Evolutionary conservation across 2,329 filamentous ascomycete genomes (phyloP), one percentile per base, ranked within the genome.

Genomic region (Daldinia sp.): DNA sequence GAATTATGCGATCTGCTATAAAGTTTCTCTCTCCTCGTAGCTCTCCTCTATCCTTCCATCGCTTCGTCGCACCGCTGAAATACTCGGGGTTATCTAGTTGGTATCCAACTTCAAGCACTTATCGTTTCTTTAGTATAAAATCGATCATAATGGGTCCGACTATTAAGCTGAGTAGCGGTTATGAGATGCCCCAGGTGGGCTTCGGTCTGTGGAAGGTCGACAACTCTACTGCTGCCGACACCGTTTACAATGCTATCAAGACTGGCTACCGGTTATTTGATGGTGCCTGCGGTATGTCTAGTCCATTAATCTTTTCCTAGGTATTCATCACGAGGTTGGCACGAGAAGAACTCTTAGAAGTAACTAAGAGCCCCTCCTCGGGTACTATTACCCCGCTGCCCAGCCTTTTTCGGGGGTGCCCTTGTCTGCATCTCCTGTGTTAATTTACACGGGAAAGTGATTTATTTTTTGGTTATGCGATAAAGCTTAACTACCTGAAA

Each of bases 201-300:
- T 92, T 92, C 78, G 91, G 91, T 67, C 87, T 95, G 73, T 96
- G 93, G 93, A 96, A 96, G 84, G 91, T 96, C 72, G 88, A 89
- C 79, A 92, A 91, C 73, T 87, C 88, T 60, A 89, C 88, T 62
- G 90, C 88, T 77, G 89, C 92, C 75, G 92, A 95, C 75, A 88
- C 88, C 68, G 89, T 95, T 74, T 95, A 95, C 85, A 90, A 94
- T 70, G 88, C 88, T 77, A 89, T 89, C 82, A 89, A 89, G 82
- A 81, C 81, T 57, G 87, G 87, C 44, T 89, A 89, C 80, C 84
- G 87, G 74, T 81, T 89, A 44, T 83, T 89, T 59, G 87, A 89
- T 73, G 87, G 87, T 73, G 87, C 87, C 63, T 87, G 84, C 74
- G 87, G 87, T 88, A 82, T 78, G 85, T 83, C 37, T 68, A 15